These are phyloP conservation scores for Oehlia diaphana DNA, from an alignment of 192 early-diverging fungal genomes.

Conservation along the genomic window DNA sequence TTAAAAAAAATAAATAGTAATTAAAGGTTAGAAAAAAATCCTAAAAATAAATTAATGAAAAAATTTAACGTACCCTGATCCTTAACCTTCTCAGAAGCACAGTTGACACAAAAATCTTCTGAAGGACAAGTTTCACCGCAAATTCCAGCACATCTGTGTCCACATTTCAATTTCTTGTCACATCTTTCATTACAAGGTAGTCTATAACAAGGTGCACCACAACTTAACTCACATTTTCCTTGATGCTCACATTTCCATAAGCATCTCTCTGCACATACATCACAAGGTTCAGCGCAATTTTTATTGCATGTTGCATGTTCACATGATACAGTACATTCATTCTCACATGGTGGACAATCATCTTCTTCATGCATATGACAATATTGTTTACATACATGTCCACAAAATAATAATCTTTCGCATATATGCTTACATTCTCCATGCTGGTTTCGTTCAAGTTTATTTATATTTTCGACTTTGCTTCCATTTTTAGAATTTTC, in stretches of 20 bases:
- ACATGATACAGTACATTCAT: constrained; percentile 42
- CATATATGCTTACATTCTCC: constrained; percentile 37
- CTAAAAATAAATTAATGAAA: too few species aligned
- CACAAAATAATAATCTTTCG: too few species aligned
- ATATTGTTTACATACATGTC: not conserved
- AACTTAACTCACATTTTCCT: constrained; percentile 46
- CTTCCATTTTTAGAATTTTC: not conserved
- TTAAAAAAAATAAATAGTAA: too few species aligned
- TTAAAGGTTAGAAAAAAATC: too few species aligned
- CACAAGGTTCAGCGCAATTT: constrained; percentile 42
- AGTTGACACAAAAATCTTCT: constrained; percentile 36
- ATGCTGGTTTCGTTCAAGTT: not conserved
- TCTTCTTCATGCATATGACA: not conserved
- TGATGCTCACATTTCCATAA: constrained; percentile 54
- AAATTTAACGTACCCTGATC: not conserved
- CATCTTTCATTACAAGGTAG: constrained; percentile 59
- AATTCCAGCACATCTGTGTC: constrained; percentile 49
- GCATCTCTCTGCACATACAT: constrained; percentile 48
- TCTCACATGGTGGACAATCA: constrained; percentile 42
- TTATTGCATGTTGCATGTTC: constrained; percentile 40
- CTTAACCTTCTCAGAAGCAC: constrained; percentile 33
- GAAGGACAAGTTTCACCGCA: constrained; percentile 49
- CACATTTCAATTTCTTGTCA: constrained; percentile 42
- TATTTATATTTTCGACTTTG: constrained; percentile 27
- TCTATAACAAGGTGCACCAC: constrained; percentile 57